Percentiles rank a stretch among this genome's conserved stretches.
Evolutionary conservation across 2,329 filamentous ascomycete species (phyloP).

Genomic region (Chaetomiaceae sp.): DNA sequence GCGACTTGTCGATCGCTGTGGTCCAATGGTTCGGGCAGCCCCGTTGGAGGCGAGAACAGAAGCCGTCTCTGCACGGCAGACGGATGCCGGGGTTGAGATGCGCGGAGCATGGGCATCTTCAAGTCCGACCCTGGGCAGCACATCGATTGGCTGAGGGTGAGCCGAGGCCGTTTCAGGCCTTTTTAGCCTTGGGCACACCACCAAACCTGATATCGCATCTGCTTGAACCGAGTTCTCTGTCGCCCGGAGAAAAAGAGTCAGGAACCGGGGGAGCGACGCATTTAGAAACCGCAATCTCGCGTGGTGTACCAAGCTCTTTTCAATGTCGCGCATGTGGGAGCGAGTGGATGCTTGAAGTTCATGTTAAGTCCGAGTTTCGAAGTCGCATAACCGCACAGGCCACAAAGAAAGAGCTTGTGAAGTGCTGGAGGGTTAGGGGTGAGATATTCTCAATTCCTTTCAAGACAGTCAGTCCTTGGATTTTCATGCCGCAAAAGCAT

Average conservation of each 20-base stretch:
- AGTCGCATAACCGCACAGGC: too few species aligned
- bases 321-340: background rate
- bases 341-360: background rate
- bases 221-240: background rate
- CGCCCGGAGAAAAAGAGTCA: background rate
- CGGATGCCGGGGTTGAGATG: constrained; percentile 17
- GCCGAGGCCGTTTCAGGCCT: constrained; percentile 28
- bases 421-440: constrained; percentile 9
- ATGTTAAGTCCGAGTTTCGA: too few species aligned
- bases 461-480: too few species aligned
- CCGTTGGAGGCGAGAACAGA: constrained; percentile 14
- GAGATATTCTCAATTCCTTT: too few species aligned
- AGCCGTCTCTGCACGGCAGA: constrained; percentile 10
- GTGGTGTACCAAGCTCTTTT: background rate
- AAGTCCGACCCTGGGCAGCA: constrained; percentile 16
- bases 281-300: background rate
- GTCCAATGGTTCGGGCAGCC: constrained; percentile 22
- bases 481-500: too few species aligned
- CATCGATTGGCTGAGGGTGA: constrained; percentile 28
- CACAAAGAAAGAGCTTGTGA: too few species aligned
- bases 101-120: constrained; percentile 20
- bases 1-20: constrained; percentile 18
- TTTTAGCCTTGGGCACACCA: constrained; percentile 25
- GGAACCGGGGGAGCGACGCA: background rate
- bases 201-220: background rate